Percentiles rank a stretch among this genome's conserved stretches.
Evolutionary conservation across 139 green algal genomes (phyloP).

Genomic region (Chlorella sp.): DNA sequence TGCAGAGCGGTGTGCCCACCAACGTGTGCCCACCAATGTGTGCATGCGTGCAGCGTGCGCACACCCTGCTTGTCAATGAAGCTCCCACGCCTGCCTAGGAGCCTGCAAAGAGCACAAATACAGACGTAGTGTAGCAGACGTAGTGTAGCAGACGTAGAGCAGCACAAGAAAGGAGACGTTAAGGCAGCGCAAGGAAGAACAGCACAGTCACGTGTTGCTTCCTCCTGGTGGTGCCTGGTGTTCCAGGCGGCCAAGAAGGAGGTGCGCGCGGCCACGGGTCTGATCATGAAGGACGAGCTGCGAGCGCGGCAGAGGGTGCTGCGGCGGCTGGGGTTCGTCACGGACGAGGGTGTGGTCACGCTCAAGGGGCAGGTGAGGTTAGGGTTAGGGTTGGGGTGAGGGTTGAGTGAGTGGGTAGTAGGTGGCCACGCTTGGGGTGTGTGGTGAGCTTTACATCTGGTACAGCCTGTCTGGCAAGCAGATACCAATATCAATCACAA

Average conservation of each 20-base stretch:
- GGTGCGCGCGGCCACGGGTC: conserved; percentile 34
- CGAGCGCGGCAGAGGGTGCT: conserved; percentile 53
- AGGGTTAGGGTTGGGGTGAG: no score
- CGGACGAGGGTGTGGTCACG: conserved; percentile 50
- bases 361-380: conserved; percentile 58
- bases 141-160: neutral
- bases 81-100: neutral
- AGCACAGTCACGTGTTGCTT: no score
- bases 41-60: neutral
- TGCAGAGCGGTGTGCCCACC: no score
- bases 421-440: no score
- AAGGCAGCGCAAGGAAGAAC: no score
- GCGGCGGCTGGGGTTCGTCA: conserved; percentile 48
- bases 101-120: no score
- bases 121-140: no score
- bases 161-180: neutral
- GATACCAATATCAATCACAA: no score
- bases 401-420: no score
- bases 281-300: conserved; percentile 71
- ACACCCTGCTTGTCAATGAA: neutral
- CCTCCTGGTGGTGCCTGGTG: neutral
- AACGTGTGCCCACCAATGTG: no score
- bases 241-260: conserved; percentile 37
- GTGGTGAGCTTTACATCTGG: no score
- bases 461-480: no score